These are phyloP conservation scores for Ogataea trehalophila DNA, from an alignment of 805 yeast genomes.

Conservation along the genomic window DNA sequence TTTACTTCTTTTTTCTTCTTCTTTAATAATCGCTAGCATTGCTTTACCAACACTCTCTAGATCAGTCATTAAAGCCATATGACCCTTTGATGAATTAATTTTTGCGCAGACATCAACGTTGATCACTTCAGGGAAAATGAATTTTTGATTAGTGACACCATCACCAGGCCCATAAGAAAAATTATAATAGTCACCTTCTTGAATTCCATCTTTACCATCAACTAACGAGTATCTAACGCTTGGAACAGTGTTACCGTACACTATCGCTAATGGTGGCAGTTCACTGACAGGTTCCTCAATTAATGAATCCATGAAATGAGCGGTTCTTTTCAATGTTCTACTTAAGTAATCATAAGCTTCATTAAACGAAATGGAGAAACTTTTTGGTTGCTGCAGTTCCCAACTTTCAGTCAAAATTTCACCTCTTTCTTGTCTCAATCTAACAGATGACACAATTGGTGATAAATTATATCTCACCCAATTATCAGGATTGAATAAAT, in stretches of 20 bases:
- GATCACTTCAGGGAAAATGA: constrained; percentile 71
- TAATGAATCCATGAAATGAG: constrained; percentile 51
- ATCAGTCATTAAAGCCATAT: constrained; percentile 76
- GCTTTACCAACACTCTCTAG: constrained; percentile 68
- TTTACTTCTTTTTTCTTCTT: constrained; percentile 35
- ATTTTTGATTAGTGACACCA: constrained; percentile 81
- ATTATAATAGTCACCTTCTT: constrained; percentile 66
- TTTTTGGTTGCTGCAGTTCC: constrained; percentile 25
- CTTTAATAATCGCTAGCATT: constrained; percentile 53
- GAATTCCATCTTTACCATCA: constrained; percentile 53
- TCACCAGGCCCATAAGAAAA: constrained; percentile 89
- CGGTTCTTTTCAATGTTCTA: constrained; percentile 57
- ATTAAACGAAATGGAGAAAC: constrained; percentile 37
- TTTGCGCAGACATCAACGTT: constrained; percentile 72
- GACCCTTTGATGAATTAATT: constrained; percentile 63
- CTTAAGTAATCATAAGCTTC: constrained; percentile 62
- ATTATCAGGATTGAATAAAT: constrained; percentile 72
- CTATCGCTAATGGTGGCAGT: constrained; percentile 82
- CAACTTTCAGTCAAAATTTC: constrained; percentile 6
- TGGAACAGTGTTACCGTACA: constrained; percentile 79
- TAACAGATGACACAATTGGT: constrained; percentile 55
- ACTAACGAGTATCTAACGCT: constrained; percentile 81
- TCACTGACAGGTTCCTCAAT: constrained; percentile 41
- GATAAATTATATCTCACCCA: constrained; percentile 76
- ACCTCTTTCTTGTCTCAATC: constrained; percentile 27